Evolutionary conservation across 2,329 filamentous ascomycete genomes (phyloP), one percentile per base, ranked within the genome.

Genomic region (Fusarium azukiicola): DNA sequence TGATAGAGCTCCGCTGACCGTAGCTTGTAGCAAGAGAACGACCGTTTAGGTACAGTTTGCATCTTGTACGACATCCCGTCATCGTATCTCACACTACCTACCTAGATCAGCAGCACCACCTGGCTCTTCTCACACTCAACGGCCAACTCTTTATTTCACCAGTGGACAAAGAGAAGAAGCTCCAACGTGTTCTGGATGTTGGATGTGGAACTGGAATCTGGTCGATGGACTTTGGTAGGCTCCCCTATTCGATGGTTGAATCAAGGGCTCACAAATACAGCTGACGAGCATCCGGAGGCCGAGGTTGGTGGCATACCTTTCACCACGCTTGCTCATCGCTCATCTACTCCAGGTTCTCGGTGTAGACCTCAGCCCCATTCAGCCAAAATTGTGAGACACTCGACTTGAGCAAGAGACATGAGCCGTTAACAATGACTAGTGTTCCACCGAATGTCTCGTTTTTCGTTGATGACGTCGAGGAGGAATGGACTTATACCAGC

Each of bases 291-390:
- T 47, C 74, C 76, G 9, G 76, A 78, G 42, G 52, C 64, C 7
- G 71, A 79, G 61, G 75, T 76, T 32, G 17, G 19, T 27, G n/a
- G 6, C 38, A 5, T 14, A 13, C 6, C 7, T 16, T 6, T 17
- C 17, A n/a, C 3, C 5, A 5, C 9, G 49, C 8, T 7, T 13
- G 44, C 13, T 16, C n/a, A 47, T 14, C 7, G 21, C 52, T 74
- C 40, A 76, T 17, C 6, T 36, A 9, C 13, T n/a, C n/a, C 8
- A 78, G 78, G 71, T 80, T 1, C 67, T 69, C 6, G 78, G 78
- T 6, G 77, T 79, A 6, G 78, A 80, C 19, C 36, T 80, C 2
- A 80, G 77, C 9, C 77, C 77, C 3, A 80, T 80, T 14, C 78
- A 80, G 9, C 77, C 78, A 2, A 27, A 71, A 16, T 77, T 75